phyloP scores from a whole-genome alignment of 768 basidiomycete species.

The Calocera viscosa region DNA sequence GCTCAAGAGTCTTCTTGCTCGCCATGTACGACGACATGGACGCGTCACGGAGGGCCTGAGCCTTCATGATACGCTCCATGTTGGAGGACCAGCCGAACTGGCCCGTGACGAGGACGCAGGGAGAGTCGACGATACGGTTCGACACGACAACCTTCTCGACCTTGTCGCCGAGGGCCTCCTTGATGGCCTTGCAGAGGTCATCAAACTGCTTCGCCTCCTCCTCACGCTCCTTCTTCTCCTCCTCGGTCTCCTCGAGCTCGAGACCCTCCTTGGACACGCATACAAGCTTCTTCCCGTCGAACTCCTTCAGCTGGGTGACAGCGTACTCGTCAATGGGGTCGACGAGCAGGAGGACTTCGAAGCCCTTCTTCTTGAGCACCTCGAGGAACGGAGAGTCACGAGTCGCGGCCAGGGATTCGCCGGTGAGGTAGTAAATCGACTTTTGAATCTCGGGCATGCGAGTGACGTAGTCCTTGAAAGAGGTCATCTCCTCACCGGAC shows the following conservation, averaged over 20 bases:
- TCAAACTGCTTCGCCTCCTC: slow-evolving; percentile 68
- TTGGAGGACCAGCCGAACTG: slow-evolving; percentile 99
- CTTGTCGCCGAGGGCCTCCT: slow-evolving; percentile 97
- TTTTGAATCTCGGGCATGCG: slow-evolving; percentile 99
- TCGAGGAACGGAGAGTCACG: slow-evolving; percentile 98
- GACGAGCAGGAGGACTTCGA: slow-evolving; percentile 92
- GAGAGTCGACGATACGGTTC: slow-evolving; percentile 94
- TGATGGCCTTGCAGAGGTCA: slow-evolving; percentile 86
- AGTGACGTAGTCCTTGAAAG: slow-evolving; percentile 97
- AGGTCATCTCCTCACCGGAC: slow-evolving; percentile 75
- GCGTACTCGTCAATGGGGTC: slow-evolving; percentile 99
- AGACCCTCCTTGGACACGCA: slow-evolving; percentile 99
- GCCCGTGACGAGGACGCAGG: slow-evolving; percentile 93
- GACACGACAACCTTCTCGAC: slow-evolving; percentile 98
- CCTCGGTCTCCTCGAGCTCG: slow-evolving; percentile 97
- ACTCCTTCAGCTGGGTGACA: slow-evolving; percentile 97
- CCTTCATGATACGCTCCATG: slow-evolving; percentile 99
- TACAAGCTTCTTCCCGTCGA: slow-evolving; percentile 92
- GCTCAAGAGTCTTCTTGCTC: slow-evolving; percentile 93
- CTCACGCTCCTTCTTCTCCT: slow-evolving; percentile 88
- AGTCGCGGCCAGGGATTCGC: slow-evolving; percentile 84
- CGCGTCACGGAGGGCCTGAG: slow-evolving; percentile 89
- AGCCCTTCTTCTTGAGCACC: slow-evolving; percentile 98
- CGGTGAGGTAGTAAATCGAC: slow-evolving; percentile 98
- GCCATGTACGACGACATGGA: slow-evolving; percentile 99